phyloP scores from a whole-genome alignment of 257 asterid genomes.

The Paraleonurus japonicus region DNA sequence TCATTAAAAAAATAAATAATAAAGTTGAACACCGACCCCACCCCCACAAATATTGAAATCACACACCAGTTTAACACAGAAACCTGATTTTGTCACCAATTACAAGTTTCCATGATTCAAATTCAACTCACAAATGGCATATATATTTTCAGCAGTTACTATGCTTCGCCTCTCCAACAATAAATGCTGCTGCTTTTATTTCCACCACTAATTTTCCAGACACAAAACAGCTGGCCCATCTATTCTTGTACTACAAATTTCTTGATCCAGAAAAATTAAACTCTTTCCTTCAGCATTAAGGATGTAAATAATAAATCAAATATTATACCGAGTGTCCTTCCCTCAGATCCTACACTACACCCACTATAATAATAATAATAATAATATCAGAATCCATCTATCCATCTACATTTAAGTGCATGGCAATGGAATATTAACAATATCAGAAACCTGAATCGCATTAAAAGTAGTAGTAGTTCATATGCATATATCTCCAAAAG shows the following conservation, averaged over 20 bases:
- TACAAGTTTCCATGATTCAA: too few species aligned
- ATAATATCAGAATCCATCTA: not conserved
- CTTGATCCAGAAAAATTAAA: too few species aligned
- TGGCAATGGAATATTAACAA: not conserved
- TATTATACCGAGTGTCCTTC: not conserved
- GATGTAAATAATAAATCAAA: too few species aligned
- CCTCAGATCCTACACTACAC: not conserved
- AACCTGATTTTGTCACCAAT: too few species aligned
- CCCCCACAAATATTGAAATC: too few species aligned
- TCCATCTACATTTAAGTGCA: not conserved
- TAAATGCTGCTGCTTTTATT: not conserved
- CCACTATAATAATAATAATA: not conserved
- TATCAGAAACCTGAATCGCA: not conserved
- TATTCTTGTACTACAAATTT: not conserved
- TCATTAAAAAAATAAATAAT: not conserved
- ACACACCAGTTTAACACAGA: too few species aligned
- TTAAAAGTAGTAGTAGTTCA: not conserved
- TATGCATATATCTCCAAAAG: slow-evolving; percentile 17
- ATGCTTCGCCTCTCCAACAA: not conserved
- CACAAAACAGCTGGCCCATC: not conserved
- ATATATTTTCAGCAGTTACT: too few species aligned
- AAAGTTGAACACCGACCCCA: not conserved
- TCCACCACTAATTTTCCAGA: not conserved
- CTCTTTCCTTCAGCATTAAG: too few species aligned
- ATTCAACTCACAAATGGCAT: too few species aligned